Conservation (phyloP, 768 basidiomycete species). For the Steccherinum ochraceum region DNA sequence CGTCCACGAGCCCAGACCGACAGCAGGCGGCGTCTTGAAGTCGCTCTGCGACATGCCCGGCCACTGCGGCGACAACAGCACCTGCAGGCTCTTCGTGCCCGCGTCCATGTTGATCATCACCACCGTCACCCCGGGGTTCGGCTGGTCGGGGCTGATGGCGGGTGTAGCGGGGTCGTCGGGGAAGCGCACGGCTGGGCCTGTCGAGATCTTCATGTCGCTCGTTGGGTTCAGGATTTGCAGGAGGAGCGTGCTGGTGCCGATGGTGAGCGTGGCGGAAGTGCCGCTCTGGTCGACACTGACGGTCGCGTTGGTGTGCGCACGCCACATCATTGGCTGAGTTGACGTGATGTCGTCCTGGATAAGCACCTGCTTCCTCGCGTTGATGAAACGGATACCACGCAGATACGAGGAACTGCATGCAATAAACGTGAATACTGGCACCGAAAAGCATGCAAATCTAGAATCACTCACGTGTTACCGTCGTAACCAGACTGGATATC, state of each 20-base stretch:
- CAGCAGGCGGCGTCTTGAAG: constrained; percentile 65
- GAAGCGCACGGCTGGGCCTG: constrained; percentile 48
- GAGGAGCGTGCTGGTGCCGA: constrained; percentile 62
- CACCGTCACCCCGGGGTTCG: constrained; percentile 75
- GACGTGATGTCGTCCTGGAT: constrained; percentile 87
- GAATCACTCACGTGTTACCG: constrained; percentile 52
- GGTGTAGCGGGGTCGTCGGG: constrained; percentile 59
- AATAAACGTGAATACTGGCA: constrained; percentile 14
- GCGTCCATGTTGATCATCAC: constrained; percentile 61
- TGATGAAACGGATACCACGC: constrained; percentile 82
- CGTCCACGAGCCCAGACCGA: constrained; percentile 70
- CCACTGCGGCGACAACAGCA: constrained; percentile 96
- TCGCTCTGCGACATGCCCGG: constrained; percentile 49
- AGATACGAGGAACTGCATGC: constrained; percentile 56
- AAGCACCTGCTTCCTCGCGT: constrained; percentile 81
- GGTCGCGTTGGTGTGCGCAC: constrained; percentile 95
- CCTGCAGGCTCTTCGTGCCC: constrained; percentile 73
- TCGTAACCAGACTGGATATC: constrained; percentile 77
- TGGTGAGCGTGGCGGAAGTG: constrained; percentile 65
- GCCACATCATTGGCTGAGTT: constrained; percentile 65
- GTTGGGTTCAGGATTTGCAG: constrained; percentile 66
- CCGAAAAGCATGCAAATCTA: constrained; percentile 1
- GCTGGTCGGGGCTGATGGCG: constrained; percentile 52
- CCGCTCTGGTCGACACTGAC: constrained; percentile 45
- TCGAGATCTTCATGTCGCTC: constrained; percentile 57